Evolutionary conservation across 352 stramenopile genomes (phyloP), one percentile per base, ranked within the genome.

Genomic region (Phytophthora fragariaefolia): DNA sequence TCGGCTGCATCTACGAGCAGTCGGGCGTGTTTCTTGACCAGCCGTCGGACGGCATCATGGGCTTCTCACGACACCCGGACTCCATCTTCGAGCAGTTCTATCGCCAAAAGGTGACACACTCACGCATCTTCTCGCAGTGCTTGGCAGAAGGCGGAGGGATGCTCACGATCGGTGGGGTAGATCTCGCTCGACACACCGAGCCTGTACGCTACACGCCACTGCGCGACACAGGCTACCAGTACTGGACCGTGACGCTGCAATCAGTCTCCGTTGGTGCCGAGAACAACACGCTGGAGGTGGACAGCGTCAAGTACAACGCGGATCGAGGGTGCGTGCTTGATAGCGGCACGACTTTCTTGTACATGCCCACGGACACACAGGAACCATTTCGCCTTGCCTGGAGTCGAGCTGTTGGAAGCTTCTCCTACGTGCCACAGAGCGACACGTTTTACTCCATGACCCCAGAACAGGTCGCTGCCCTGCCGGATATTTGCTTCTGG

Each of bases 41-140:
- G 73, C 71, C 95, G 7, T 97, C 96, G 22, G 94, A 99, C 76
- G 97, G 97, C 9, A 99, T 99, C 66, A 99, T 99, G 94, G 97
- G 92, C 45, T 97, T 99, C 79, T 98, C 85, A 2, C 76, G 73
- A 20, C 83, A 97, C 54, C 74, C 85, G n/a, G 79, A 96, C 58
- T 96, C 95, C 34, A 85, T 98, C 27, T 87, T 91, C 57, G 88
- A 95, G 58, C 96, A 99, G 82, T 93, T 99, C 61, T 92, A 93
- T 64, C 61, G 80, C 4, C 58, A 88, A 15, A 76, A 88, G 1
- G 88, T 90, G 15, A 98, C 97, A 4, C 78, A 77, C 15, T 80
- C 85, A 23, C 83, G 95, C 18, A 83, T 94, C 20, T 99, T 99
- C 77, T 90, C 90, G 28, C 80, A 99, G 34, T 99, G 97, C 73